phyloP scores from a whole-genome alignment of 257 asterid species.

The Penstemon newberryi region DNA sequence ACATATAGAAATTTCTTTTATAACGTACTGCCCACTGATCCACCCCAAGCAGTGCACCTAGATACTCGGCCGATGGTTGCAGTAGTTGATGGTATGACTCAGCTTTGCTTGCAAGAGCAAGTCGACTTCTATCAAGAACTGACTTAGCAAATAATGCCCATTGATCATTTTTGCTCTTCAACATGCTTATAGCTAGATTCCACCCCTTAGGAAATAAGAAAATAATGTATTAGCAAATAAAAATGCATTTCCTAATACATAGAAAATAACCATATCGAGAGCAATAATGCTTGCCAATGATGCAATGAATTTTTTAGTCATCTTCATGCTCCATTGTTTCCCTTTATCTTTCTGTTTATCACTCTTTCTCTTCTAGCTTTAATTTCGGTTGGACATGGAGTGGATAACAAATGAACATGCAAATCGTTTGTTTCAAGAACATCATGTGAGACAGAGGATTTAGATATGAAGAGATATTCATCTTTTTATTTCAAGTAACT shows the following conservation, averaged over 20 bases:
- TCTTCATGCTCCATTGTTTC: not conserved
- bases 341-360: not conserved
- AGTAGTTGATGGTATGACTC: conserved; percentile 81
- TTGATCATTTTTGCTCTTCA: conserved; percentile 49
- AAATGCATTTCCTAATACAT: not conserved
- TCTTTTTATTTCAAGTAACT: not conserved
- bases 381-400: conserved; percentile 12
- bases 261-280: conserved; percentile 10
- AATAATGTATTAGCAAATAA: conserved; percentile 22
- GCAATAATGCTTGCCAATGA: not conserved
- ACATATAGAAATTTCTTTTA: conserved; percentile 12
- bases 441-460: not conserved
- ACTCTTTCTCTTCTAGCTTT: not conserved
- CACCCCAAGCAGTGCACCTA: conserved; percentile 89
- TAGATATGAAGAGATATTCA: not conserved
- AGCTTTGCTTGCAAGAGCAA: conserved; percentile 87
- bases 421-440: not conserved
- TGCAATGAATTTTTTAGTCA: not conserved
- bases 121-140: conserved; percentile 90
- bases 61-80: conserved; percentile 97
- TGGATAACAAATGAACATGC: not conserved
- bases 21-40: conserved; percentile 82
- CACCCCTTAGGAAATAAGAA: conserved; percentile 66
- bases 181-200: conserved; percentile 77
- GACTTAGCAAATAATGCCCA: conserved; percentile 97